Conservation (phyloP, 768 basidiomycete genomes). For the Russula lepida region DNA sequence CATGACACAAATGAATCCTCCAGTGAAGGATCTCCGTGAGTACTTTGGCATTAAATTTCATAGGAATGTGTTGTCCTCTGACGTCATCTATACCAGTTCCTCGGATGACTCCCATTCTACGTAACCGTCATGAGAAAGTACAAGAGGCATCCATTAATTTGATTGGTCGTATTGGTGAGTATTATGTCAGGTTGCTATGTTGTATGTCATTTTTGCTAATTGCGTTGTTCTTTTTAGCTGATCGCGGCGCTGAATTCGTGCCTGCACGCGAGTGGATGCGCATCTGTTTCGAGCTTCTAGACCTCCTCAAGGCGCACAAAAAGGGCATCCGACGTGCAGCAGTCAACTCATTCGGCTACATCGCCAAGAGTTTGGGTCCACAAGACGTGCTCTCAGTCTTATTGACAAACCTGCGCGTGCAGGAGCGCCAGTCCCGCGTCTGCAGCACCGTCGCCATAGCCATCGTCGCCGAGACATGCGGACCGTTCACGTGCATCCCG, state of each 20-base stretch:
- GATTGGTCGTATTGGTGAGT: conserved; percentile 85
- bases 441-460: conserved; percentile 98
- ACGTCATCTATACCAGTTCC: conserved; percentile 51
- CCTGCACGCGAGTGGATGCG: conserved; percentile 99
- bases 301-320: conserved; percentile 97
- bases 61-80: not conserved
- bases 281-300: conserved; percentile 96
- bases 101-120: conserved; percentile 99
- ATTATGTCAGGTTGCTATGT: not conserved
- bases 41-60: conserved; percentile 23
- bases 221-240: conserved; percentile 42
- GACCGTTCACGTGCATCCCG: conserved; percentile 97
- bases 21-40: conserved; percentile 96
- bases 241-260: conserved; percentile 98
- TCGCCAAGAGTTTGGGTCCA: conserved; percentile 98
- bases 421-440: conserved; percentile 97
- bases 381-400: conserved; percentile 96
- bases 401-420: conserved; percentile 92
- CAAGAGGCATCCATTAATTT: conserved; percentile 99
- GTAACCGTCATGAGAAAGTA: conserved; percentile 98
- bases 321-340: conserved; percentile 98
- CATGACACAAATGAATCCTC: conserved; percentile 99
- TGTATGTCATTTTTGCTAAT: not conserved
- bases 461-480: conserved; percentile 90
- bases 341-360: conserved; percentile 99